phyloP scores from a whole-genome alignment of 257 asterid species.

The Cinchona pubescens region DNA sequence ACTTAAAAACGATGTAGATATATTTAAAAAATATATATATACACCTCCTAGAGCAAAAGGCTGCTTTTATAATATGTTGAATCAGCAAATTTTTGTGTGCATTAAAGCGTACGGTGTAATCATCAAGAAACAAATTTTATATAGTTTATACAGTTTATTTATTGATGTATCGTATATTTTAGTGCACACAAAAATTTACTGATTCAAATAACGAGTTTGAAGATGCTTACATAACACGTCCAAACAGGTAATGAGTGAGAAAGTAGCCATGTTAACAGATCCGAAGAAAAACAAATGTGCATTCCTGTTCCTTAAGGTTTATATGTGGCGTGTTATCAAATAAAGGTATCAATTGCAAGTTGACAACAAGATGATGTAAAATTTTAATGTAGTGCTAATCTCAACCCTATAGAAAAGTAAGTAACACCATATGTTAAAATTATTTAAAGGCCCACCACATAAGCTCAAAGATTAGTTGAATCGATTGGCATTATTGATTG shows the following conservation, averaged over 20 bases:
- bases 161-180: too few relatives aligned
- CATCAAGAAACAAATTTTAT: too few relatives aligned
- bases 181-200: too few relatives aligned
- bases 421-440: too few relatives aligned
- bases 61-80: background rate
- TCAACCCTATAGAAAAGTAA: background rate
- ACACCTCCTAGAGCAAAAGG: background rate
- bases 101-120: too few relatives aligned
- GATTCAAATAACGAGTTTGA: background rate
- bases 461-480: background rate
- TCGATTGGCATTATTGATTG: background rate
- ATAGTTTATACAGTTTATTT: too few relatives aligned
- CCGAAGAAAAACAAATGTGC: background rate
- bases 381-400: too few relatives aligned
- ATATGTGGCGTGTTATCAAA: background rate
- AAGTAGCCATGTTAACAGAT: background rate
- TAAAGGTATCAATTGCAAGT: background rate
- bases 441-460: background rate
- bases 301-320: background rate
- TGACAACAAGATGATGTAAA: background rate
- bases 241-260: background rate
- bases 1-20: too few relatives aligned
- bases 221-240: background rate
- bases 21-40: too few relatives aligned
- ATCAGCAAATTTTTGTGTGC: too few relatives aligned